phyloP scores from a whole-genome alignment of 2,329 filamentous ascomycete genomes.

The Aspergillus luchuensis region DNA sequence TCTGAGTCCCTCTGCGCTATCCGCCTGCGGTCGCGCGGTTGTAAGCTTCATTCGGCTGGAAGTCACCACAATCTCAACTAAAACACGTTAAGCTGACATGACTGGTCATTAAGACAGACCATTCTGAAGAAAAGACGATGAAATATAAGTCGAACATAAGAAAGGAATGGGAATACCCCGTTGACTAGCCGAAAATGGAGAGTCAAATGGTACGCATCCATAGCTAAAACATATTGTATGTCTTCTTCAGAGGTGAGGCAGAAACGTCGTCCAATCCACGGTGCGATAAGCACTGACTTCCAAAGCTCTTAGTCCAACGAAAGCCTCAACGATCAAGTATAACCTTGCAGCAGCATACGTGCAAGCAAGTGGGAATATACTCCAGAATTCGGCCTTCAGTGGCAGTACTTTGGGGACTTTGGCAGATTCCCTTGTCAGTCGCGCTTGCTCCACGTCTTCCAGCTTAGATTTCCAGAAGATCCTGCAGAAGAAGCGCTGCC shows the following conservation, averaged over 20 bases:
- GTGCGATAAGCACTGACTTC: not conserved
- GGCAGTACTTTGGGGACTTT: not conserved
- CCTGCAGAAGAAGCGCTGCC: not conserved
- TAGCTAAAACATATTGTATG: not conserved
- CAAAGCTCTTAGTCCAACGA: not conserved
- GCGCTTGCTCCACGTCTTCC: not conserved
- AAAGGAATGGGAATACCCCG: too few species aligned
- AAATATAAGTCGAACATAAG: too few species aligned
- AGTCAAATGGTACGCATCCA: too few species aligned
- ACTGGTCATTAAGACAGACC: not conserved
- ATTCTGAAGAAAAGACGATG: too few species aligned
- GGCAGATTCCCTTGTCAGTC: not conserved
- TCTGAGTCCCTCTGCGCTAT: not conserved
- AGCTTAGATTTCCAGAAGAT: not conserved
- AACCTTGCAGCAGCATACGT: not conserved
- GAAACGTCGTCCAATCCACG: not conserved
- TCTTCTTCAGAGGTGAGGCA: not conserved
- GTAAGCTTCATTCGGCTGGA: not conserved
- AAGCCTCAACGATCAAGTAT: not conserved
- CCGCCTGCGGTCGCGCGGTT: not conserved
- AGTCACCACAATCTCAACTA: not conserved
- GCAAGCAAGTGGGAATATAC: not conserved
- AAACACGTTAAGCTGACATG: not conserved
- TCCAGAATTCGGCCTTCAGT: not conserved
- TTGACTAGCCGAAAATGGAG: too few species aligned